A percentile compares a stretch with the other conserved stretches of the same genome.
These are phyloP conservation scores for Tetrapisispora phaffii DNA, from an alignment of 805 yeast genomes.

Conservation along the genomic window DNA sequence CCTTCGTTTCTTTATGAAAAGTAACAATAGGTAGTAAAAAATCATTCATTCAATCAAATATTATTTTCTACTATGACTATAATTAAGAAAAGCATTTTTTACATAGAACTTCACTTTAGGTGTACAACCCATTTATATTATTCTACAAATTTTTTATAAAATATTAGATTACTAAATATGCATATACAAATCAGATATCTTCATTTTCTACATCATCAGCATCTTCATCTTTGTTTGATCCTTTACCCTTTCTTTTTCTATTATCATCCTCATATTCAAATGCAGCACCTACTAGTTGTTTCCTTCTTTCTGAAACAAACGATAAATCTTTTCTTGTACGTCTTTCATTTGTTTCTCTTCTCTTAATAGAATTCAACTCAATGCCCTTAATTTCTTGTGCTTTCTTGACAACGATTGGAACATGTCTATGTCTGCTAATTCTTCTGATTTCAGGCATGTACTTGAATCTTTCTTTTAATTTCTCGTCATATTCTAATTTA, in stretches of 20 bases:
- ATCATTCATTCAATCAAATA: not conserved
- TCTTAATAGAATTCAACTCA: slow-evolving; percentile 64
- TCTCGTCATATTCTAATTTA: slow-evolving; percentile 82
- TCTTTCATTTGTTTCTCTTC: slow-evolving; percentile 75
- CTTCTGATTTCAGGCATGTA: slow-evolving; percentile 94
- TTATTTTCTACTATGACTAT: not conserved
- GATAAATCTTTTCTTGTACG: slow-evolving; percentile 60
- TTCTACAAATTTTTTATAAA: not conserved
- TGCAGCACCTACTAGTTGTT: slow-evolving; percentile 78
- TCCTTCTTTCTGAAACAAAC: slow-evolving; percentile 63
- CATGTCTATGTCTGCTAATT: slow-evolving; percentile 84
- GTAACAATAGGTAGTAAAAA: too few relatives aligned
- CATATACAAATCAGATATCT: not conserved
- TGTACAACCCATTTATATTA: not conserved
- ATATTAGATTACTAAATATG: not conserved
- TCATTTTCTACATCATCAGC: slow-evolving; percentile 2
- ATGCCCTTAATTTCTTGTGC: slow-evolving; percentile 76
- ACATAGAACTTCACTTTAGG: not conserved
- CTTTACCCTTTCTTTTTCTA: slow-evolving; percentile 8
- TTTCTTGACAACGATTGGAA: slow-evolving; percentile 78
- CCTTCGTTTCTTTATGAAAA: not conserved
- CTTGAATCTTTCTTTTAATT: slow-evolving; percentile 83
- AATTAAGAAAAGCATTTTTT: not conserved
- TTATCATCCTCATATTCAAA: slow-evolving; percentile 39
- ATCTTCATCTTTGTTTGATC: slow-evolving; percentile 6